Evolutionary conservation across 2,329 filamentous ascomycete species (phyloP).

Genomic region (Monilinia laxa): DNA sequence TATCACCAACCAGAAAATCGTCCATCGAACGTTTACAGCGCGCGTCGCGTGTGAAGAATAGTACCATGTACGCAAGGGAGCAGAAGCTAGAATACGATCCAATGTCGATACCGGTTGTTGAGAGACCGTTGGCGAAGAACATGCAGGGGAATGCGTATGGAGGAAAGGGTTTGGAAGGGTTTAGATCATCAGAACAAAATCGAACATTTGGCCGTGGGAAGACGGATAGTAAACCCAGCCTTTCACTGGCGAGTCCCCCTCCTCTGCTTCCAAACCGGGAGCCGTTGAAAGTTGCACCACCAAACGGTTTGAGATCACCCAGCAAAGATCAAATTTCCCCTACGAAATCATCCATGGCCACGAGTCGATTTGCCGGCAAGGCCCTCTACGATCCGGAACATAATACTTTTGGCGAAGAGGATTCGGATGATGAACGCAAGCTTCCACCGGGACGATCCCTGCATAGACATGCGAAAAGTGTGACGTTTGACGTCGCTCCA

Average conservation of each 20-base stretch:
- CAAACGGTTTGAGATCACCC: constrained; percentile 46
- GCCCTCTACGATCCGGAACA: constrained; percentile 66
- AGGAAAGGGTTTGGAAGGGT: constrained; percentile 54
- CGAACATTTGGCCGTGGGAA: constrained; percentile 48
- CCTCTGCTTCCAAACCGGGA: constrained; percentile 36
- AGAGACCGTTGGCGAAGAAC: constrained; percentile 74
- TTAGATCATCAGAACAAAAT: constrained; percentile 51
- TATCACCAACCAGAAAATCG: constrained; percentile 73
- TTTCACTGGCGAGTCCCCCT: constrained; percentile 55
- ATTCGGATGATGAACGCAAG: constrained; percentile 58
- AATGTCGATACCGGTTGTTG: constrained; percentile 69
- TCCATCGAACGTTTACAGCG: constrained; percentile 95
- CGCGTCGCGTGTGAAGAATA: constrained; percentile 95
- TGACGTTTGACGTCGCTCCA: constrained; percentile 92
- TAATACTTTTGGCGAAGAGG: constrained; percentile 66
- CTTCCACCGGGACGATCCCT: constrained; percentile 65
- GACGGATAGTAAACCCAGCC: constrained; percentile 59
- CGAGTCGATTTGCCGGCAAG: constrained; percentile 59
- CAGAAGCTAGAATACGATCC: constrained; percentile 93
- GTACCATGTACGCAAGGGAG: constrained; percentile 92
- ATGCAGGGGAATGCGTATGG: constrained; percentile 71
- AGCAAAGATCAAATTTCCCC: constrained; percentile 75
- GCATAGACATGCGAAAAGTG: constrained; percentile 89
- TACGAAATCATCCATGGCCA: constrained; percentile 84
- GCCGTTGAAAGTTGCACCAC: constrained; percentile 43